Base-by-base conservation (phyloP, 176 grass and related monocot genomes). In the Phyllostachys edulis region DNA sequence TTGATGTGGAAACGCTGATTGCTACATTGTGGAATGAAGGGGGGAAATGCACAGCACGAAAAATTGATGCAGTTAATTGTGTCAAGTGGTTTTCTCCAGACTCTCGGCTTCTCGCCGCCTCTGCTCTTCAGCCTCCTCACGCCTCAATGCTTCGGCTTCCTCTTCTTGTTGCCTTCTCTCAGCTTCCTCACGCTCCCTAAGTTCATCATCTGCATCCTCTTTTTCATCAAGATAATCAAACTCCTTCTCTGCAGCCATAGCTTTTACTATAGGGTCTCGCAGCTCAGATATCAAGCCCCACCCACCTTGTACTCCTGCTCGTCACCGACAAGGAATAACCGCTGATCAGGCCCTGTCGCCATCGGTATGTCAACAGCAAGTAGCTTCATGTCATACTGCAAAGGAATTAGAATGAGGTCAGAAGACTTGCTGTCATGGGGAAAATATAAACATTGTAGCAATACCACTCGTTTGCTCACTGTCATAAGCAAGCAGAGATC, bases 311-410 rank as follows among this genome's bases (percentile, higher is more conserved):
- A 98, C 90, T 98, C 96, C 76, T 98, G 69, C 39, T 92, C 93
- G 32, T 98, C 93, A 9, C 96, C 93, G 0, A 90, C 73, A 51
- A 95, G 79, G 50, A 94, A 98, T 70, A 98, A 2, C 63, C 89
- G 83, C 71, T 98, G 96, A 64, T 98, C 93, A 68, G 93, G 91
- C 7, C 93, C 96, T 60, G 96, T 62, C 17, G 80, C 96, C 93
- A 98, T 95, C 49, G 96, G 93, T 78, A 98, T 98, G 72, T 95
- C 96, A 83, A 95, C 91, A 49, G 96, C 91, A 15, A 98, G 91
- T 64, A 98, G 89, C 86, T 94, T 98, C 83, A 98, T 78, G 86
- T 92, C 91, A 77, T 98, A 94, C 96, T 98, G 80, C 86, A 86
- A 29, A 80, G 5, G 73, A 44, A 63, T 69, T 8, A 77, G 18